Evolutionary conservation across 2,329 filamentous ascomycete species (phyloP).

Genomic region (Exophiala sp.): DNA sequence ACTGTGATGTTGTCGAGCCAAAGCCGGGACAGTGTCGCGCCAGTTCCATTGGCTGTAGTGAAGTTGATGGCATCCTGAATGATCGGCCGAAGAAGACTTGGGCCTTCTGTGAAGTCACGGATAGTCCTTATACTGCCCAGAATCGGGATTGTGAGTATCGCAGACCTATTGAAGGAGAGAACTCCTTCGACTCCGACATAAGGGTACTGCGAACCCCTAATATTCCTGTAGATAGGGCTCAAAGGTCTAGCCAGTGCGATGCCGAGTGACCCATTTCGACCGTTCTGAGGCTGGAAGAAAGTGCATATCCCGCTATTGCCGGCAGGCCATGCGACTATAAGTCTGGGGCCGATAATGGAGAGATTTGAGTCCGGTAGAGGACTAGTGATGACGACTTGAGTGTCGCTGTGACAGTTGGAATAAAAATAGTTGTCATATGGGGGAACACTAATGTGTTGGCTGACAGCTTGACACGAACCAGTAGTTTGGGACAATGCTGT

Average conservation of each 20-base stretch:
- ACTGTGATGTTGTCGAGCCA: conserved; percentile 64
- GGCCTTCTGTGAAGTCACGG: conserved; percentile 60
- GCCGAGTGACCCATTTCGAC: conserved; percentile 52
- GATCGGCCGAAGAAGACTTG: conserved; percentile 48
- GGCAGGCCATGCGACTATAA: conserved; percentile 63
- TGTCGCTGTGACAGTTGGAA: conserved; percentile 59
- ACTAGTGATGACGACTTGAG: conserved; percentile 60
- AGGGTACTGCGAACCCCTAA: conserved; percentile 34
- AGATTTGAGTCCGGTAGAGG: conserved; percentile 54
- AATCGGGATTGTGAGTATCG: conserved; percentile 54
- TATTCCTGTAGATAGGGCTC: conserved; percentile 42
- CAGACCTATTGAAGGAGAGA: conserved; percentile 57
- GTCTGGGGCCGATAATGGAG: conserved; percentile 54
- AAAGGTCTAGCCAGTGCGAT: conserved; percentile 52
- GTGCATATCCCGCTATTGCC: conserved; percentile 60
- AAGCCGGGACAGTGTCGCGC: conserved; percentile 49
- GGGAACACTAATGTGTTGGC: conserved; percentile 51
- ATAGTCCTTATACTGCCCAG: conserved; percentile 62
- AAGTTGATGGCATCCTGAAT: conserved; percentile 56
- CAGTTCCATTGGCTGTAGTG: conserved; percentile 39
- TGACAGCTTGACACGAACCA: conserved; percentile 33
- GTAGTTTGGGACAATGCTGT: conserved; percentile 17
- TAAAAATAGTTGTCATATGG: conserved; percentile 66
- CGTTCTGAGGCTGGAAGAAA: conserved; percentile 56
- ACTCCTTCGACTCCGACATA: conserved; percentile 53